Conservation (phyloP, 768 basidiomycete species). For the Hebeloma cylindrosporum region DNA sequence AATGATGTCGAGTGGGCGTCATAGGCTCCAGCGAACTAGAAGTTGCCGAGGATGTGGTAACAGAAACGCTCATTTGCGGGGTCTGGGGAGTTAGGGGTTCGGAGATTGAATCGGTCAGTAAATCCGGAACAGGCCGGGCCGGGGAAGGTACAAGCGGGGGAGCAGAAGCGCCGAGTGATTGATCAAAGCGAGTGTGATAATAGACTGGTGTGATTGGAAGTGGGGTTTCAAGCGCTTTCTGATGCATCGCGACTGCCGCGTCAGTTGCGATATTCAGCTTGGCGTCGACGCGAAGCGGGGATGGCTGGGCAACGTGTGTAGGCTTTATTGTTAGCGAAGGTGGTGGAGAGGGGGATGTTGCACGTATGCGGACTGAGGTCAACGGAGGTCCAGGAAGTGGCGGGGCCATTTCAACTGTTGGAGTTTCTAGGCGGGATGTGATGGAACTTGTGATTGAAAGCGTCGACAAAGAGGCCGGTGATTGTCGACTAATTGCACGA, state of each 20-base stretch:
- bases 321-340: slow-evolving; percentile 20
- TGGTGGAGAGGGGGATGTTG: slow-evolving; percentile 23
- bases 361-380: slow-evolving; percentile 32
- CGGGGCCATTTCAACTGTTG: background rate
- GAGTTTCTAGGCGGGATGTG: slow-evolving; percentile 3
- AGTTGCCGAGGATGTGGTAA: background rate
- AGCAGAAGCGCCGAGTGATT: slow-evolving; percentile 6
- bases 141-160: slow-evolving; percentile 10
- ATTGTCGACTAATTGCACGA: slow-evolving; percentile 21
- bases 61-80: slow-evolving; percentile 6
- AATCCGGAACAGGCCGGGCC: slow-evolving; percentile 12
- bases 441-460: slow-evolving; percentile 13
- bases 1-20: slow-evolving; percentile 42
- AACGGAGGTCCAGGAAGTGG: slow-evolving; percentile 27
- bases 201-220: slow-evolving; percentile 38
- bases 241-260: slow-evolving; percentile 25
- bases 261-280: slow-evolving; percentile 12
- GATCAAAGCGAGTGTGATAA: slow-evolving; percentile 21
- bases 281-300: slow-evolving; percentile 30
- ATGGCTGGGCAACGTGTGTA: slow-evolving; percentile 20
- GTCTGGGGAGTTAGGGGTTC: background rate
- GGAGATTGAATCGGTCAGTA: slow-evolving; percentile 17
- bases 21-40: slow-evolving; percentile 21
- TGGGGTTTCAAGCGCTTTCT: slow-evolving; percentile 36
- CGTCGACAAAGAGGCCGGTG: slow-evolving; percentile 8